These are phyloP conservation scores for Globisporangium yorkense DNA, from an alignment of 352 stramenopile genomes.

Conservation along the genomic window DNA sequence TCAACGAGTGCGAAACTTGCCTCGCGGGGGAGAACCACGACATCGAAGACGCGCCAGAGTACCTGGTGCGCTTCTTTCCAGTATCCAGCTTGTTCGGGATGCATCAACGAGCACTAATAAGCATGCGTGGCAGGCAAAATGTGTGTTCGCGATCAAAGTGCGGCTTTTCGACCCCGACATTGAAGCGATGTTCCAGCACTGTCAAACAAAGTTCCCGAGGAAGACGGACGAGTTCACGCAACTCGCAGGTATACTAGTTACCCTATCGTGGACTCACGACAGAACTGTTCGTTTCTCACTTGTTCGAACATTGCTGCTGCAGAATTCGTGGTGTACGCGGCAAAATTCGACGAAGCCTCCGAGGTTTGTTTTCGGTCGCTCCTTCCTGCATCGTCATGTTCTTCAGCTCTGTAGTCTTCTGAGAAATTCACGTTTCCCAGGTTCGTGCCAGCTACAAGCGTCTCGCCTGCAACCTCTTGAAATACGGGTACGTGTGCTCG, in stretches of 20 bases:
- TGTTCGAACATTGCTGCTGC: neutral
- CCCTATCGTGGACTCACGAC: neutral
- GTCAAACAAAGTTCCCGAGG: constrained; percentile 28
- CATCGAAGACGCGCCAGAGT: constrained; percentile 6
- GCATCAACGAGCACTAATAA: neutral
- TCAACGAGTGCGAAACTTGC: constrained; percentile 28
- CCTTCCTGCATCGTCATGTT: neutral
- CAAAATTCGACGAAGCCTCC: constrained; percentile 45
- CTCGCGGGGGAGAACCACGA: constrained; percentile 9
- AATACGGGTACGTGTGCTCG: constrained; percentile 30
- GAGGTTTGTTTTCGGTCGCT: constrained; percentile 15
- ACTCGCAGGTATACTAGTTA: constrained; percentile 27
- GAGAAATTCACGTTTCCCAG: constrained; percentile 14
- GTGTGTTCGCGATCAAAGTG: constrained; percentile 49
- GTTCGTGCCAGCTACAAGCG: constrained; percentile 41
- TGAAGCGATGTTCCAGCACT: constrained; percentile 43
- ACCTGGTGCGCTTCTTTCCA: constrained; percentile 9
- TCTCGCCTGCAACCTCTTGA: constrained; percentile 61
- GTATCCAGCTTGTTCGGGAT: neutral
- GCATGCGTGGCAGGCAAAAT: constrained; percentile 27
- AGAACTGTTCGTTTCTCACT: neutral
- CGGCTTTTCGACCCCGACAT: constrained; percentile 53
- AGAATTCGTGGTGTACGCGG: constrained; percentile 62
- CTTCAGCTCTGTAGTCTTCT: neutral
- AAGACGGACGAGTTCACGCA: constrained; percentile 35